phyloP scores from a whole-genome alignment of 2,329 filamentous ascomycete species.

The Aspergillus pseudoterreus region DNA sequence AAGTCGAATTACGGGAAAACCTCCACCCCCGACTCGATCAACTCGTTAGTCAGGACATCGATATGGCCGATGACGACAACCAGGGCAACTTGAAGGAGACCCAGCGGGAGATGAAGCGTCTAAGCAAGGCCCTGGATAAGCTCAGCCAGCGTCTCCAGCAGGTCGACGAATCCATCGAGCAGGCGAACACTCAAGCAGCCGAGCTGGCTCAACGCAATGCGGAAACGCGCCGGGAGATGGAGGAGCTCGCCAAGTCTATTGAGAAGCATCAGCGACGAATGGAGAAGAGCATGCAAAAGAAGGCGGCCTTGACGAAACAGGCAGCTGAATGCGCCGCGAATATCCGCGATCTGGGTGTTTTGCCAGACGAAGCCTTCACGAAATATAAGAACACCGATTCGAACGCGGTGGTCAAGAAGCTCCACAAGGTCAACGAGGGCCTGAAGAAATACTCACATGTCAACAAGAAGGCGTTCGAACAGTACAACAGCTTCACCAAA shows the following conservation, averaged over 20 bases:
- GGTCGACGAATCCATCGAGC: constrained; percentile 70
- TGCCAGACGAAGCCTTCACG: constrained; percentile 90
- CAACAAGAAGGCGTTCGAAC: constrained; percentile 99
- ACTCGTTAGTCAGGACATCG: constrained; percentile 71
- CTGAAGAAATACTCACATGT: constrained; percentile 97
- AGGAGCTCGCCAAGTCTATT: constrained; percentile 72
- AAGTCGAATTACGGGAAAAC: constrained; percentile 85
- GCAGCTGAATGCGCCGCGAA: constrained; percentile 79
- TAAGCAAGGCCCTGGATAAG: constrained; percentile 63
- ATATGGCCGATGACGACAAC: constrained; percentile 56
- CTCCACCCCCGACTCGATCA: constrained; percentile 83
- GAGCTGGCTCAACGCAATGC: constrained; percentile 57
- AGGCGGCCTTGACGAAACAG: constrained; percentile 72
- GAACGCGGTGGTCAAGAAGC: constrained; percentile 66
- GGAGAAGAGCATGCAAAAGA: constrained; percentile 88
- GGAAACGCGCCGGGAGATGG: constrained; percentile 67
- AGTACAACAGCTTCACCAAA: constrained; percentile 94
- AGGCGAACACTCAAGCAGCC: constrained; percentile 51
- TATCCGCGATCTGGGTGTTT: constrained; percentile 86
- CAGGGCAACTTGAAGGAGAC: constrained; percentile 70
- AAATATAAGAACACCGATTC: constrained; percentile 82
- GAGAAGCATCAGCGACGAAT: constrained; percentile 83
- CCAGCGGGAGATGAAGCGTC: constrained; percentile 75
- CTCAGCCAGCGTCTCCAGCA: constrained; percentile 68
- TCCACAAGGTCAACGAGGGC: constrained; percentile 88